Percentiles rank a stretch among this genome's conserved stretches.
Evolutionary conservation across 768 basidiomycete genomes (phyloP).

Genomic region (Neoboletus magnificus): DNA sequence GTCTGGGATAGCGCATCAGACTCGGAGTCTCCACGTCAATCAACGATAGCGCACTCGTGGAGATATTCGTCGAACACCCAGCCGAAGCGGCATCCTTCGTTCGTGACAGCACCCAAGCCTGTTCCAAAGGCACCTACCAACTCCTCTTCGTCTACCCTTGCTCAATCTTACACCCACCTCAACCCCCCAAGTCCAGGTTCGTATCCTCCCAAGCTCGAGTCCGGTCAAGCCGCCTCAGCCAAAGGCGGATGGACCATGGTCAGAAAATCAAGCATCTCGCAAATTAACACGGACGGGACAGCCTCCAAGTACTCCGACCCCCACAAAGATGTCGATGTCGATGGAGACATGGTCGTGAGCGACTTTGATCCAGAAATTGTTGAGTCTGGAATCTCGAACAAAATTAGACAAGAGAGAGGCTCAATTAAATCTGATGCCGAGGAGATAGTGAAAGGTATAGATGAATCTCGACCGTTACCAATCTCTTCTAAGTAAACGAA

Average conservation of each 20-base stretch:
- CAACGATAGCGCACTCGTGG: constrained; percentile 48
- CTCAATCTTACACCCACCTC: constrained; percentile 81
- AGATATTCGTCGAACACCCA: constrained; percentile 28
- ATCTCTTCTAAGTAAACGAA: constrained; percentile 30
- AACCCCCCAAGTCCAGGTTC: constrained; percentile 71
- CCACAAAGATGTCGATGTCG: constrained; percentile 59
- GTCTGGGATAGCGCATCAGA: constrained; percentile 85
- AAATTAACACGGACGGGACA: constrained; percentile 23
- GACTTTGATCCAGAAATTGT: constrained; percentile 64
- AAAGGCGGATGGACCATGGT: constrained; percentile 82
- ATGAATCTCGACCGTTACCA: constrained; percentile 12
- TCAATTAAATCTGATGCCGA: constrained; percentile 64
- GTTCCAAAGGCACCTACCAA: constrained; percentile 47
- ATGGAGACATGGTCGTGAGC: constrained; percentile 73
- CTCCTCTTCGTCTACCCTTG: constrained; percentile 64
- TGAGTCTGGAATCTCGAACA: constrained; percentile 33
- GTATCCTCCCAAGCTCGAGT: constrained; percentile 58
- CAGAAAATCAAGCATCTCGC: constrained; percentile 37
- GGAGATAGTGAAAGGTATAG: constrained; percentile 72
- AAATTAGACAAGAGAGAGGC: constrained; percentile 44
- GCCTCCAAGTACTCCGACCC: constrained; percentile 20
- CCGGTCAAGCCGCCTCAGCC: constrained; percentile 36
- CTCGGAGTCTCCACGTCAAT: constrained; percentile 62
- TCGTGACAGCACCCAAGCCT: constrained; percentile 47
- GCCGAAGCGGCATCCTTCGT: constrained; percentile 28